Conservation (phyloP, 1,284 basidiomycete species). For the Fomes fomentarius region DNA sequence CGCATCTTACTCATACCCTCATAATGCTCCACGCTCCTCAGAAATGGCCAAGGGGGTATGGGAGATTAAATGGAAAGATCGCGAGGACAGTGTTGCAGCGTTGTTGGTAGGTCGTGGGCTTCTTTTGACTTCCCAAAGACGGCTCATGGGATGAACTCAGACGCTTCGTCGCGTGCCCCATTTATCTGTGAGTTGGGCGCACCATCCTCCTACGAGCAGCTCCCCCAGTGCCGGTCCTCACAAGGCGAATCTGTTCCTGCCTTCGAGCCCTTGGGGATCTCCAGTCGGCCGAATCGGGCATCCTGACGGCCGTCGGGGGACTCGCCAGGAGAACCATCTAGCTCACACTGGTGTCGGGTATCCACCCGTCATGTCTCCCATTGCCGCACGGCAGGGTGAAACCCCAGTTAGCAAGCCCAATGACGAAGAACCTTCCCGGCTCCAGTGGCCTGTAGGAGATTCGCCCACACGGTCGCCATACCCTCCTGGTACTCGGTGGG, state of each 20-base stretch:
- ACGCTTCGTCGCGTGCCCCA: constrained; percentile 69
- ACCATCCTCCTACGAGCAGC: constrained; percentile 37
- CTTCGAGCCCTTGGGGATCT: neutral
- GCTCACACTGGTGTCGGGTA: no score
- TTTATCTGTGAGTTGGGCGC: constrained; percentile 78
- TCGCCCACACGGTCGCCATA: neutral
- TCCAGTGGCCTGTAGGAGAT: neutral
- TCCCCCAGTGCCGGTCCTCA: neutral
- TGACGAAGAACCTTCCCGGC: neutral
- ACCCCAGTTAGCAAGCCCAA: no score
- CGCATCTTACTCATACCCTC: constrained; percentile 39
- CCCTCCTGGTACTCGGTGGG: constrained; percentile 8
- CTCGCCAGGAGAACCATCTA: no score
- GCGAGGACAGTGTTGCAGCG: constrained; percentile 73
- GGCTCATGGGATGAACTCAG: constrained; percentile 41
- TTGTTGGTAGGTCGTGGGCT: constrained; percentile 50
- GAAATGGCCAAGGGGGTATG: constrained; percentile 64
- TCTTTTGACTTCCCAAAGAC: constrained; percentile 2
- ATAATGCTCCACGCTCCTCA: constrained; percentile 53
- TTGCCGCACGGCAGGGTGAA: no score
- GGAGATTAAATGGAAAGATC: constrained; percentile 77
- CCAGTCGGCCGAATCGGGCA: neutral
- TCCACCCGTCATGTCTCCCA: no score
- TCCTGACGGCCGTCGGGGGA: no score
- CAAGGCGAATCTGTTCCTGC: neutral